Conservation (phyloP, 306 rosid genomes). For the Casuarina equisetifolia region DNA sequence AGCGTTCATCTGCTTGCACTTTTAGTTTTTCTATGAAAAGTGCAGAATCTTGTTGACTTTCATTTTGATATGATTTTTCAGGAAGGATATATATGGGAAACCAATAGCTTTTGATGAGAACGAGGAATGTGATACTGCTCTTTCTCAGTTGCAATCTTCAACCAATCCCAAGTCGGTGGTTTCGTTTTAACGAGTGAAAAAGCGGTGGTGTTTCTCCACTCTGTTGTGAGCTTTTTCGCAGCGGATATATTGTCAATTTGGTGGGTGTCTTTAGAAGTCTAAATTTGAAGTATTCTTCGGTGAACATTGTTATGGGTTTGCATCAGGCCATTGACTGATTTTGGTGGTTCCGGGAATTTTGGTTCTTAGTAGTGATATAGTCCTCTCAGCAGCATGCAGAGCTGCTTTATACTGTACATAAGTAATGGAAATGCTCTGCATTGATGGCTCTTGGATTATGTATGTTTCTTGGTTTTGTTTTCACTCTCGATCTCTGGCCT, state of each 20-base stretch:
- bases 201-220: conserved; percentile 12
- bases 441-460: neutral
- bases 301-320: conserved; percentile 27
- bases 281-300: conserved; percentile 21
- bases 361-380: conserved; percentile 10
- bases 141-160: conserved; percentile 56
- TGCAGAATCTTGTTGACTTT: neutral
- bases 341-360: conserved; percentile 19
- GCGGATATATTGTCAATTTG: conserved; percentile 13
- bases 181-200: conserved; percentile 43
- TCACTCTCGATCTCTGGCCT: neutral
- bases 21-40: neutral
- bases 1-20: neutral
- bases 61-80: conserved; percentile 20
- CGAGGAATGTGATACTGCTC: conserved; percentile 68
- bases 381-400: conserved; percentile 10
- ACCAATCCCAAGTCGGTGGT: conserved; percentile 52
- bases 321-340: conserved; percentile 23
- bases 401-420: conserved; percentile 36
- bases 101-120: conserved; percentile 60
- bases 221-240: conserved; percentile 19
- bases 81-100: conserved; percentile 61
- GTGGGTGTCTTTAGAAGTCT: conserved; percentile 11
- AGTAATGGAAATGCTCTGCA: neutral
- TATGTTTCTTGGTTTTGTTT: neutral